Base-by-base conservation (phyloP, 78 protist genomes). In the Acrasis kona region DNA sequence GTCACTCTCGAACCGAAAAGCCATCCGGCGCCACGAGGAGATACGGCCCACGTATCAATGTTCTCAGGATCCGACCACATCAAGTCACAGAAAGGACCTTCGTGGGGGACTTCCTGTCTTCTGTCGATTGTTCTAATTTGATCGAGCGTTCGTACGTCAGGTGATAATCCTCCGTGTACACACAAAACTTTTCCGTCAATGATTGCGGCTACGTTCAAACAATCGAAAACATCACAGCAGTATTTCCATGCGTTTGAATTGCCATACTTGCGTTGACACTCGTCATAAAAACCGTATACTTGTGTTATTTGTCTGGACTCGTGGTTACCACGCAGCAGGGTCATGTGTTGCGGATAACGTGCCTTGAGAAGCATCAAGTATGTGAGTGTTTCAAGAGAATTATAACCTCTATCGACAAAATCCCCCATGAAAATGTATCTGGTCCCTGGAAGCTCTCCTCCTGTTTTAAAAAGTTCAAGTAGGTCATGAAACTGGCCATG, bases 211-310 rank as follows among this genome's bases (percentile, higher is more conserved):
- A 98, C 87, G 10, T 94, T 65, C 19, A 98, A 90, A 78, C 91
- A 92, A 78, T 98, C 99, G 74, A 98, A 98, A 29, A 98, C 88
- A 39, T 96, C 97, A 1, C 97, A 91, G 88, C 98, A 97, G 69
- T 92, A 91, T 1, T 85, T 64, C 99, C 99, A 96, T 40, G 92
- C 98, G n/a, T 91, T 92, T 39, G 82, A 93, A 4, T 89, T 72
- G 61, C 99, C 99, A 76, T 90, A 98, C 76, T 98, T 98, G 41
- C 97, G 76, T 69, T 94, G 86, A 77, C 99, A 97, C 78, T 98
- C 99, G 72, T 98, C 99, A 80, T 97, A 98, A 84, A 98, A 98
- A 12, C 99, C 99, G 78, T 98, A 98, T 9, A 96, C 92, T 79
- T 95, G 98, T 1, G 99, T 97, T 81, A 98, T 98, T 50, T 98